Conservation (phyloP, 164 flowering plant genomes). For the Paratinospora sagittata region DNA sequence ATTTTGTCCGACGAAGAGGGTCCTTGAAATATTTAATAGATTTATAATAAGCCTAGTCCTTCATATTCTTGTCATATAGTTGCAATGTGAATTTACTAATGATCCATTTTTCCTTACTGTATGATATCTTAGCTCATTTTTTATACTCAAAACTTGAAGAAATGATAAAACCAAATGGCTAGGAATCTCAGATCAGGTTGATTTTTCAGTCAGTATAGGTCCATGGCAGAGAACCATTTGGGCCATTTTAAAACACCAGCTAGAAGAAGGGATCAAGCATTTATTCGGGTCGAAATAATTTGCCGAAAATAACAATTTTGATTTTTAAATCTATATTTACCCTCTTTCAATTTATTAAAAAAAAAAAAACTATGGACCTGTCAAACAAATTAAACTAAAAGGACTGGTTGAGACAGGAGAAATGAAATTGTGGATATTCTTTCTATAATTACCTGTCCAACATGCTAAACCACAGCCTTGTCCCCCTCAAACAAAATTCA, state of each 20-base stretch:
- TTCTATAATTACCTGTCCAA: slow-evolving; percentile 34
- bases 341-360: not conserved
- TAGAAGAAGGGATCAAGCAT: no score
- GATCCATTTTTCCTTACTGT: not conserved
- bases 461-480: slow-evolving; percentile 33
- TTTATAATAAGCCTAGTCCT: not conserved
- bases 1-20: no score
- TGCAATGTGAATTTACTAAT: not conserved
- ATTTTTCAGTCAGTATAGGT: no score
- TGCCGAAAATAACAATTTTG: not conserved
- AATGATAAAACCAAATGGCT: not conserved
- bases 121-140: not conserved
- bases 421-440: slow-evolving; percentile 7
- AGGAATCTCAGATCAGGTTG: no score
- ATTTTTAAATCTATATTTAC: not conserved
- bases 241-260: no score
- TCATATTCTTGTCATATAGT: not conserved
- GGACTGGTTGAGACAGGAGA: slow-evolving; percentile 14
- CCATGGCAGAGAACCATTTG: no score
- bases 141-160: not conserved
- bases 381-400: not conserved
- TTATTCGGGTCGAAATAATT: not conserved
- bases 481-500: slow-evolving; percentile 36
- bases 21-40: not conserved
- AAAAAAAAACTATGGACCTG: not conserved